phyloP scores from a whole-genome alignment of 1,284 basidiomycete species.

The Rhizoctonia solani region DNA sequence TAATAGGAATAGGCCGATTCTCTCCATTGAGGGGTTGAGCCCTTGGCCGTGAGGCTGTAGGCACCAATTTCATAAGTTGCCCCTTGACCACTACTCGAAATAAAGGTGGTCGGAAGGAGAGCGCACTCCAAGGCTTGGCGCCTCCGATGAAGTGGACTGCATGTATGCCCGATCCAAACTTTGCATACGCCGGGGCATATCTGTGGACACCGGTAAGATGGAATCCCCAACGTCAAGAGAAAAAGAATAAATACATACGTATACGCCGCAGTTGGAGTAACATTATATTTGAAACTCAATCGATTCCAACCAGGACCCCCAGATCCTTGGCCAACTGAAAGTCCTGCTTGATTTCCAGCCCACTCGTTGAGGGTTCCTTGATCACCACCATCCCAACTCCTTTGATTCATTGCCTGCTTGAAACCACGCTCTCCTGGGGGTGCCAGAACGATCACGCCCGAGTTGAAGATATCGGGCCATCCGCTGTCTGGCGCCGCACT shows the following conservation, averaged over 20 bases:
- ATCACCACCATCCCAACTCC: constrained; percentile 96
- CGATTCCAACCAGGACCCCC: constrained; percentile 74
- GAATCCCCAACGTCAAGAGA: constrained; percentile 40
- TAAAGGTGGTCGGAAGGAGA: constrained; percentile 64
- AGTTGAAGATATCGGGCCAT: constrained; percentile 99
- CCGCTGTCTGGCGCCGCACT: constrained; percentile 94
- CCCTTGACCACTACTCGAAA: constrained; percentile 41
- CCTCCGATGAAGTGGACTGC: constrained; percentile 94
- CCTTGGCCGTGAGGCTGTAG: constrained; percentile 36
- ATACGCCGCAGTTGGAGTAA: constrained; percentile 96
- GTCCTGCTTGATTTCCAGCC: constrained; percentile 57
- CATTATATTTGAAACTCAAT: constrained; percentile 95
- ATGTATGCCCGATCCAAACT: constrained; percentile 86
- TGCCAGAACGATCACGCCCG: constrained; percentile 86
- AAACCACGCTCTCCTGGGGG: constrained; percentile 81
- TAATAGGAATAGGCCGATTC: constrained; percentile 70
- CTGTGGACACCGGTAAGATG: constrained; percentile 48
- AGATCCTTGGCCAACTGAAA: not conserved
- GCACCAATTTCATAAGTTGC: constrained; percentile 20
- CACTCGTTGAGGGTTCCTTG: constrained; percentile 96
- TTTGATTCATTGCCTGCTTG: constrained; percentile 67
- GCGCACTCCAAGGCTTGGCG: constrained; percentile 88
- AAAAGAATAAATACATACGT: constrained; percentile 62
- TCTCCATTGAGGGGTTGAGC: constrained; percentile 44
- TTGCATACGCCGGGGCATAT: constrained; percentile 93